Evolutionary conservation across 768 basidiomycete species (phyloP).

Genomic region (Pleurotus giganteus): DNA sequence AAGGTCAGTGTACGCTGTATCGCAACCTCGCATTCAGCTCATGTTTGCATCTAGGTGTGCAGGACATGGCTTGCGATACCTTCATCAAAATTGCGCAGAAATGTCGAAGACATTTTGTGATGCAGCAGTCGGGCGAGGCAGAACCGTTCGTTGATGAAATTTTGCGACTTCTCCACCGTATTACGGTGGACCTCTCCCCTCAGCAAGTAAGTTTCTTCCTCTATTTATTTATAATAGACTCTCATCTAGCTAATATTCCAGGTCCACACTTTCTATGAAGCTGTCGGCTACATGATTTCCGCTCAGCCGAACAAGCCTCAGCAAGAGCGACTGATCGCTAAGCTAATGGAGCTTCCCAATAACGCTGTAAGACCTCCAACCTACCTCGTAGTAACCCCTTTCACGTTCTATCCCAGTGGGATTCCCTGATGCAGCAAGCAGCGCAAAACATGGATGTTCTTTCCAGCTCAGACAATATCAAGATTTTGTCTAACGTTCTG

Average conservation of each 20-base stretch:
- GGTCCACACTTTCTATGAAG: constrained; percentile 99
- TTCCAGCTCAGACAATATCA: constrained; percentile 89
- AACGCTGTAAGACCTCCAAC: constrained; percentile 66
- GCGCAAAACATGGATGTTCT: constrained; percentile 90
- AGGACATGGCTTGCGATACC: constrained; percentile 99
- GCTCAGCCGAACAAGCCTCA: constrained; percentile 97
- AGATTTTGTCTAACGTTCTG: constrained; percentile 92
- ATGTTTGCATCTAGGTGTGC: constrained; percentile 64
- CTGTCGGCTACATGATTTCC: constrained; percentile 99
- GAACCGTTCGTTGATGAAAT: constrained; percentile 99
- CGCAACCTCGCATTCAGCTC: not conserved
- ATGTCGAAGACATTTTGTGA: constrained; percentile 95
- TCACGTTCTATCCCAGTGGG: constrained; percentile 64
- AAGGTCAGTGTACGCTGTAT: constrained; percentile 51
- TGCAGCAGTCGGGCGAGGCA: constrained; percentile 95
- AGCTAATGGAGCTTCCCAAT: constrained; percentile 96
- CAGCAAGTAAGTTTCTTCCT: constrained; percentile 56
- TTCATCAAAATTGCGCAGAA: constrained; percentile 99
- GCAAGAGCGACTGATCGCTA: constrained; percentile 92
- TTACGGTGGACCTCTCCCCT: constrained; percentile 91
- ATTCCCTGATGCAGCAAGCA: constrained; percentile 94
- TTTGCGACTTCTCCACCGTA: constrained; percentile 83
- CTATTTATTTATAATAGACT: not conserved
- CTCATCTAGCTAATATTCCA: constrained; percentile 22
- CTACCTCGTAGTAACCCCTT: not conserved